Conservation (phyloP, 306 rosid species). For the Prinsepia uniflora region DNA sequence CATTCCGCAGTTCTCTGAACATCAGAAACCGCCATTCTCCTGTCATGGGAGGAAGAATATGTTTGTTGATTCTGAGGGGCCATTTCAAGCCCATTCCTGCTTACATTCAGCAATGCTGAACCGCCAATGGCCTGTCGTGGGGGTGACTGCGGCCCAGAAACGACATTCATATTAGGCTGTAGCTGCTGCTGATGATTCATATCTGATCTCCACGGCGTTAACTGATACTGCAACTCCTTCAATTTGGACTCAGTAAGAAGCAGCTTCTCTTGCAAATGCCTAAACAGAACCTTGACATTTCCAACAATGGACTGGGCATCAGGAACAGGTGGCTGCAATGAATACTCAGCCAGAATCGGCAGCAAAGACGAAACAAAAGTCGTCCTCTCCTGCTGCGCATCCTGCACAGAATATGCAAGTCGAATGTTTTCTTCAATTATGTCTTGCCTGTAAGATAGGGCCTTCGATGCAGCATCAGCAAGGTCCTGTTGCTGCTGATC, state of each 20-base stretch:
- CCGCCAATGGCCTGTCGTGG: slow-evolving; percentile 55
- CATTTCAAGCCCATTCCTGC: slow-evolving; percentile 71
- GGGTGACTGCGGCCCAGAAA: slow-evolving; percentile 45
- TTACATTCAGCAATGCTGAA: slow-evolving; percentile 53
- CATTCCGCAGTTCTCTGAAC: slow-evolving; percentile 57
- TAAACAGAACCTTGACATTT: slow-evolving; percentile 88
- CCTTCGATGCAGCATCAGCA: slow-evolving; percentile 49
- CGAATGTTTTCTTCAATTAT: slow-evolving; percentile 95
- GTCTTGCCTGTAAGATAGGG: slow-evolving; percentile 66
- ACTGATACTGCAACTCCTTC: slow-evolving; percentile 87
- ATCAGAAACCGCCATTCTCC: slow-evolving; percentile 42
- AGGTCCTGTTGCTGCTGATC: slow-evolving; percentile 58
- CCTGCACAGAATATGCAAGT: slow-evolving; percentile 63
- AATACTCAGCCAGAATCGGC: slow-evolving; percentile 90
- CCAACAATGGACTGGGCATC: slow-evolving; percentile 93
- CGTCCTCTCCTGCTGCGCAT: slow-evolving; percentile 90
- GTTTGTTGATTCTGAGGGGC: slow-evolving; percentile 51
- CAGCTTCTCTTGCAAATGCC: slow-evolving; percentile 92
- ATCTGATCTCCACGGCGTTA: slow-evolving; percentile 57
- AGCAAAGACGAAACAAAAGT: slow-evolving; percentile 80
- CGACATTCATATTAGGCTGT: background rate
- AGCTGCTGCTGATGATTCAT: slow-evolving; percentile 18
- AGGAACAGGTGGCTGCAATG: slow-evolving; percentile 78
- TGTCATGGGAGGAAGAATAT: slow-evolving; percentile 43
- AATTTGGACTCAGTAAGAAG: slow-evolving; percentile 86